Evolutionary conservation across 805 yeast genomes (phyloP).

Genomic region (Candida corydali): DNA sequence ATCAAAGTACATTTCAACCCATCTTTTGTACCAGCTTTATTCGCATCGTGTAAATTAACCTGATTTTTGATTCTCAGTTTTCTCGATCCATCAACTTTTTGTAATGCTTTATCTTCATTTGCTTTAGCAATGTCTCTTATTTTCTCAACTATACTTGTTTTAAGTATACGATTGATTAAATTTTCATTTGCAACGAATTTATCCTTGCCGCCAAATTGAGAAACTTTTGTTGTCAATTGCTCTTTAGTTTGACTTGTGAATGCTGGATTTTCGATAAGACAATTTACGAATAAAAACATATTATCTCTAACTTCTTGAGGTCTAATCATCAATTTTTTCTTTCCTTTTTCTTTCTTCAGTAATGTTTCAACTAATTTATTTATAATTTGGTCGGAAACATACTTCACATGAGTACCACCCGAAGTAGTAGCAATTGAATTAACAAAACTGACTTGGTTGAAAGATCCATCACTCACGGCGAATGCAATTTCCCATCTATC

Average conservation of each 20-base stretch:
- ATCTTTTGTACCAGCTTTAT: constrained; percentile 90
- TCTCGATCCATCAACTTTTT: constrained; percentile 83
- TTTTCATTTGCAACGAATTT: constrained; percentile 69
- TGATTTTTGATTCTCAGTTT: constrained; percentile 84
- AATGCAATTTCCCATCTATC: constrained; percentile 97
- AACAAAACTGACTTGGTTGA: constrained; percentile 94
- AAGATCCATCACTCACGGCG: constrained; percentile 84
- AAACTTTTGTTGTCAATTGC: constrained; percentile 82
- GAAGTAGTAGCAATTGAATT: constrained; percentile 96
- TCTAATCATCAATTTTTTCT: constrained; percentile 64
- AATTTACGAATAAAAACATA: constrained; percentile 86
- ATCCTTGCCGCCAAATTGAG: constrained; percentile 82
- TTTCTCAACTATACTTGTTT: constrained; percentile 68
- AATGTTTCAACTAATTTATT: constrained; percentile 69
- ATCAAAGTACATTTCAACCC: constrained; percentile 90
- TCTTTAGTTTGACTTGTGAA: constrained; percentile 98
- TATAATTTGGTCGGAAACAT: constrained; percentile 79
- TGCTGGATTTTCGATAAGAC: constrained; percentile 93
- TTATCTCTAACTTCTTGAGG: constrained; percentile 87
- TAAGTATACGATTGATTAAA: constrained; percentile 63
- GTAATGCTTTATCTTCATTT: constrained; percentile 82
- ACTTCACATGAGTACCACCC: constrained; percentile 94
- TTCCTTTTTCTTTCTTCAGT: constrained; percentile 59
- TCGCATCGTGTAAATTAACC: constrained; percentile 91
- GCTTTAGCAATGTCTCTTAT: constrained; percentile 80